Percentiles rank a stretch among this genome's conserved stretches.
Evolutionary conservation across 2,329 filamentous ascomycete genomes (phyloP).

Genomic region (Thelonectria rubi): DNA sequence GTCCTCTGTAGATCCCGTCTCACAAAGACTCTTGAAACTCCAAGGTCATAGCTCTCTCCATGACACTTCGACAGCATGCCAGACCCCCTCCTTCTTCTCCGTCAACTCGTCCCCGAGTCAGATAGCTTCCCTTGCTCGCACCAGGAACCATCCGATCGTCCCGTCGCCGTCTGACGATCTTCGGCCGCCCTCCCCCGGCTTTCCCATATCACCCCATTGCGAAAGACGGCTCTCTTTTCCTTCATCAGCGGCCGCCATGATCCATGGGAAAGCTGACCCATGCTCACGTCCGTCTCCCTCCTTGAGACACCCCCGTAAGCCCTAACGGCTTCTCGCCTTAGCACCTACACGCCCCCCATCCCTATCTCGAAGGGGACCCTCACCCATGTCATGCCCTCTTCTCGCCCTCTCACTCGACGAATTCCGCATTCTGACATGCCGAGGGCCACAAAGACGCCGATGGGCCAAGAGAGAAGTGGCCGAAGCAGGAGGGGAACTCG

Average conservation of each 20-base stretch:
- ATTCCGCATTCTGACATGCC: constrained; percentile 18
- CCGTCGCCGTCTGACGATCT: constrained; percentile 29
- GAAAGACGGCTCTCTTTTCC: not conserved
- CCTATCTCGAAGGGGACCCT: not conserved
- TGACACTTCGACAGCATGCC: constrained; percentile 10
- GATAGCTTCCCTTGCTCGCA: constrained; percentile 21
- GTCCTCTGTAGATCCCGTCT: constrained; percentile 6
- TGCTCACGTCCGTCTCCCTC: constrained; percentile 14
- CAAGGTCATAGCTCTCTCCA: constrained; percentile 7
- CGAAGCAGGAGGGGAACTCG: not conserved
- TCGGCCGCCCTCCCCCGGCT: constrained; percentile 7
- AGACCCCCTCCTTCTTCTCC: constrained; percentile 13
- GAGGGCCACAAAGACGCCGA: constrained; percentile 1
- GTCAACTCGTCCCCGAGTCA: constrained; percentile 6
- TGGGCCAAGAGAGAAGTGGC: constrained; percentile 7
- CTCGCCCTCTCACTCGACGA: constrained; percentile 4
- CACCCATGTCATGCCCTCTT: constrained; percentile 21
- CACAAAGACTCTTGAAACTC: constrained; percentile 9
- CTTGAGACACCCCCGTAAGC: constrained; percentile 38
- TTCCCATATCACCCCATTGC: constrained; percentile 16
- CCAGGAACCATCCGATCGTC: constrained; percentile 37
- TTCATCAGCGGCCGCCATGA: constrained; percentile 16
- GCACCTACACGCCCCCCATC: constrained; percentile 25
- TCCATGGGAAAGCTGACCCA: constrained; percentile 15
- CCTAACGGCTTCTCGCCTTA: constrained; percentile 33